phyloP scores from a whole-genome alignment of 495 filamentous ascomycete species.

The Darksidea phi region DNA sequence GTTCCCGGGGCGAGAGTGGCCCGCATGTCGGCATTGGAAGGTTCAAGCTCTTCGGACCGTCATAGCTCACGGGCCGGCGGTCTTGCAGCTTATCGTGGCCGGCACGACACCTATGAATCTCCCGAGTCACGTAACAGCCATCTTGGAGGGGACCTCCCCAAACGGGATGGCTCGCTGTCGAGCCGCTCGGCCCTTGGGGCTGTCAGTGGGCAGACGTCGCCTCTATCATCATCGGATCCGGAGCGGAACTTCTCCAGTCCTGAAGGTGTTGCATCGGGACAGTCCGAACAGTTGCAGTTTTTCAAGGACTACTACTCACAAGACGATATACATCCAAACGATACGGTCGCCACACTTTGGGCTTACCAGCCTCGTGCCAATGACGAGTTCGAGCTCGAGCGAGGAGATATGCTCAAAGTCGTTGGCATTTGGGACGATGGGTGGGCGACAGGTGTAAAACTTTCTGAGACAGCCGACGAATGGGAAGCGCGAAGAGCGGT shows the following conservation, averaged over 20 bases:
- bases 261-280: slow-evolving; percentile 76
- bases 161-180: slow-evolving; percentile 84
- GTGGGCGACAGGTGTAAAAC: slow-evolving; percentile 90
- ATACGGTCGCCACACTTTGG: slow-evolving; percentile 90
- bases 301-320: slow-evolving; percentile 99
- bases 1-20: slow-evolving; percentile 87
- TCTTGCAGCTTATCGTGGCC: slow-evolving; percentile 62
- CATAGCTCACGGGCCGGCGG: slow-evolving; percentile 22
- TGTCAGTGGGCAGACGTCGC: slow-evolving; percentile 70
- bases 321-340: slow-evolving; percentile 89
- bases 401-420: slow-evolving; percentile 97
- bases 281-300: slow-evolving; percentile 89
- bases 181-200: slow-evolving; percentile 75
- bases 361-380: slow-evolving; percentile 91
- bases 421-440: slow-evolving; percentile 99
- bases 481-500: slow-evolving; percentile 73
- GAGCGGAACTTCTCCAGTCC: slow-evolving; percentile 79
- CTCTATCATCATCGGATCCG: slow-evolving; percentile 58
- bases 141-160: slow-evolving; percentile 58
- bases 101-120: slow-evolving; percentile 78
- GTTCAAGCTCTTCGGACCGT: slow-evolving; percentile 33
- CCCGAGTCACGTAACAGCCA: slow-evolving; percentile 66
- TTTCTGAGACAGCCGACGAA: slow-evolving; percentile 82
- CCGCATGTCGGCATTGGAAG: slow-evolving; percentile 92
- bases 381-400: slow-evolving; percentile 91